Evolutionary conservation across 768 basidiomycete species (phyloP), one percentile per base, ranked within the genome.

Genomic region (Tylopilus felleus): DNA sequence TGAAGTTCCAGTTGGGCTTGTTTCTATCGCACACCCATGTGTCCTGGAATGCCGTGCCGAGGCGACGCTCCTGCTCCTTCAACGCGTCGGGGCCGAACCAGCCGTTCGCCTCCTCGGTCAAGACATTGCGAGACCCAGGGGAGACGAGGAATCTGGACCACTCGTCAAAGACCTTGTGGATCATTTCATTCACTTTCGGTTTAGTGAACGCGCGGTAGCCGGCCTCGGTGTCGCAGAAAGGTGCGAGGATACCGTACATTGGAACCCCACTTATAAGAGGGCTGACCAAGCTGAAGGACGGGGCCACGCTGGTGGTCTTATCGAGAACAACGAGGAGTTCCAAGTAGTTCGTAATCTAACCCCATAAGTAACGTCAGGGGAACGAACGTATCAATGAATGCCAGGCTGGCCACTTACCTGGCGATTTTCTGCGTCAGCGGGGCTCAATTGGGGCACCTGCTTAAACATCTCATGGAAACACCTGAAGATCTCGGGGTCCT

Each of bases 111-210:
- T 61, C 63, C 8, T 57, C 44, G 51, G 59, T 70, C 46, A 85
- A 71, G 19, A 80, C 79, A 16, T 64, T 47, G 40, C 70, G 61
- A 0, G 82, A 84, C 4, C 63, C 72, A 3, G 71, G 65, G 2
- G 77, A 76, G 8, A 62, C 60, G 44, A 85, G 77, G 70, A 70
- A 83, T 10, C 51, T 58, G 10, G 71, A 69, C 81, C 83, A 86
- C 22, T 68, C 70, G 42, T 78, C 67, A 56, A 85, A 74, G 49
- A 84, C 64, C 35, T 73, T 74, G 57, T 78, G 77, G 58, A 84
- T 64, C 46, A 70, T 61, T 0, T 41, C 60, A 52, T 85, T 85
- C 49, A 84, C 74, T 46, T 67, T 66, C 3, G 71, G 67, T 27
- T 68, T 67, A 14, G 51, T 60, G 41, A 71, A 60, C 43, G 60